Conservation (phyloP, 805 yeast genomes). For the Clavispora vitiphila region DNA sequence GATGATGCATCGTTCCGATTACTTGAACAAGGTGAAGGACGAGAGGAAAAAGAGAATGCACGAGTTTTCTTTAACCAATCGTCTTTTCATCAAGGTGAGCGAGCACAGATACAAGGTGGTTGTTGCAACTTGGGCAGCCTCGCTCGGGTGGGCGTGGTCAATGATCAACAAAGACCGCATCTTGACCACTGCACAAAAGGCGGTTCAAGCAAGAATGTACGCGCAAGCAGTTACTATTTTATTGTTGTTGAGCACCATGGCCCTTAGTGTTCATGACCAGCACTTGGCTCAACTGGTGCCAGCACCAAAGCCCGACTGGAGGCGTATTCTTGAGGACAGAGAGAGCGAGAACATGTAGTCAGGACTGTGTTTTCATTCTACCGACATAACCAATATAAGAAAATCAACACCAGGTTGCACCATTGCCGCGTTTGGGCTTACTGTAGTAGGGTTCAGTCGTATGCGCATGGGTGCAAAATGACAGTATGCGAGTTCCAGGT, state of each 20-base stretch:
- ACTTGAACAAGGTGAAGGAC: slow-evolving; percentile 33
- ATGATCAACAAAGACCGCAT: slow-evolving; percentile 66
- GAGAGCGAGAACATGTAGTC: background rate
- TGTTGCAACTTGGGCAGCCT: slow-evolving; percentile 73
- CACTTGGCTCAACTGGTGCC: slow-evolving; percentile 39
- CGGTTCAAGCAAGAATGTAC: slow-evolving; percentile 86
- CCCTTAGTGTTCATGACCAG: slow-evolving; percentile 60
- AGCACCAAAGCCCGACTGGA: slow-evolving; percentile 34
- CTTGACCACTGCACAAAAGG: slow-evolving; percentile 72
- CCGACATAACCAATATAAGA: too few species aligned
- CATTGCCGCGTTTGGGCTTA: too few species aligned
- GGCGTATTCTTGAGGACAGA: slow-evolving; percentile 22
- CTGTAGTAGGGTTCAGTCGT: too few species aligned
- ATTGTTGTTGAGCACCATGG: slow-evolving; percentile 63
- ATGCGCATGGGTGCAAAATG: slow-evolving; percentile 1
- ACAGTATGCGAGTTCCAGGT: background rate
- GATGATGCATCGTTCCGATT: slow-evolving; percentile 49
- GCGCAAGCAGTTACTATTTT: slow-evolving; percentile 80
- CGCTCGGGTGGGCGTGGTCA: slow-evolving; percentile 76
- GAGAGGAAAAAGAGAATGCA: slow-evolving; percentile 52
- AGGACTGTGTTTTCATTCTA: too few species aligned
- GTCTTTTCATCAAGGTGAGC: slow-evolving; percentile 43
- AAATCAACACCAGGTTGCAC: too few species aligned
- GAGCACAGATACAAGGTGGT: slow-evolving; percentile 63
- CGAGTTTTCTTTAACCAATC: slow-evolving; percentile 43